phyloP scores from a whole-genome alignment of 441 rosid genomes.

The Theobroma grandiflorum region DNA sequence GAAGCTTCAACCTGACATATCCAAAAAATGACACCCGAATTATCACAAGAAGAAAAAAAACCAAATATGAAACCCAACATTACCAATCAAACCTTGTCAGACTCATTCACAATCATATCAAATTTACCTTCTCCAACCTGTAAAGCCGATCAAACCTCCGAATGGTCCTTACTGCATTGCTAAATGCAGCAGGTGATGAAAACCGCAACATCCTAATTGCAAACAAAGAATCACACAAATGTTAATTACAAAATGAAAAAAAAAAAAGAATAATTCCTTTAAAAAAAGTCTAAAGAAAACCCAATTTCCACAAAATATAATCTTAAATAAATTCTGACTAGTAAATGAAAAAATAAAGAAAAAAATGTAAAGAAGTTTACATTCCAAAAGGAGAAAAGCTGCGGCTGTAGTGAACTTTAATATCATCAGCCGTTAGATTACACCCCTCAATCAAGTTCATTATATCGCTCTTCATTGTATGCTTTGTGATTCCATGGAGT shows the following conservation, averaged over 20 bases:
- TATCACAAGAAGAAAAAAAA: slow-evolving; percentile 5
- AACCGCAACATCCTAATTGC: slow-evolving; percentile 69
- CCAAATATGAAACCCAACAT: slow-evolving; percentile 6
- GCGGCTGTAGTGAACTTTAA: slow-evolving; percentile 65
- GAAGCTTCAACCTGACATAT: slow-evolving; percentile 59
- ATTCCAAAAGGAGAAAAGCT: slow-evolving; percentile 48
- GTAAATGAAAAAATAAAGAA: background rate
- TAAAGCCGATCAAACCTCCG: slow-evolving; percentile 57
- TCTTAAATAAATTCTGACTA: background rate
- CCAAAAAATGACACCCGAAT: background rate
- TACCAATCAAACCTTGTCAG: background rate
- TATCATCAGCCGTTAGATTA: slow-evolving; percentile 60
- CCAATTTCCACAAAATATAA: background rate
- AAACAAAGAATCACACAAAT: slow-evolving; percentile 16
- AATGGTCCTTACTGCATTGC: slow-evolving; percentile 49
- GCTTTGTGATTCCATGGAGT: slow-evolving; percentile 49
- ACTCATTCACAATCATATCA: background rate
- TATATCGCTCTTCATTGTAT: slow-evolving; percentile 71
- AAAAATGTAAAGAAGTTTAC: slow-evolving; percentile 39
- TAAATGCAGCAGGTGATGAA: slow-evolving; percentile 49
- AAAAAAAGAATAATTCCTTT: background rate
- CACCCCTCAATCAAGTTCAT: slow-evolving; percentile 67
- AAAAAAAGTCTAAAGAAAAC: background rate
- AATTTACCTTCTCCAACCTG: slow-evolving; percentile 67
- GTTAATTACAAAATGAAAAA: background rate